Base-by-base conservation (phyloP, 2,329 filamentous ascomycete species). In the Pseudonectria foliicola region DNA sequence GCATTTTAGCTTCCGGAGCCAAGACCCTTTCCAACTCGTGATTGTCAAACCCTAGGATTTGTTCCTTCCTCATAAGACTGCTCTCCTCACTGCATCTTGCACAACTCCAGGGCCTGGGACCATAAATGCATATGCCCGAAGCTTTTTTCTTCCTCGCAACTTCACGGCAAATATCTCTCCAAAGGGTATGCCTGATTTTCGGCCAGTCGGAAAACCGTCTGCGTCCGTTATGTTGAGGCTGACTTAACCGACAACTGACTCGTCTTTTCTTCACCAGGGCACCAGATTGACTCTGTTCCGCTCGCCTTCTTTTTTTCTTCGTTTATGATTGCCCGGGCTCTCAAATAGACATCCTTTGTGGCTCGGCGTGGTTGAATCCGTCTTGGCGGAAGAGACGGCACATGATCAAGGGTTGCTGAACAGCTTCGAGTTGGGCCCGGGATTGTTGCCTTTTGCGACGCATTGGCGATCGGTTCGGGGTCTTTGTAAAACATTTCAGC, bases 301-400 rank as follows among this genome's bases (percentile, higher is more conserved):
- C 3, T 14, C 13, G 14, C 3, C 29, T 29, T 12, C 33, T 38
- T 3, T 12, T n/a, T 16, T 4, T 15, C 13, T 24, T 6, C n/a
- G 11, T 35, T 15, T 5, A 13, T 16, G 4, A 13, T 5, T 6
- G 18, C 8, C 3, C 25, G 14, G 10, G 33, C 11, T 4, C 34
- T 15, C 1, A 28, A 6, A 10, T 7, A 12, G 12, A 29, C 32
- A 10, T 29, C 14, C 26, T 42, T 42, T 7, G 26, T 37, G 7
- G 15, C 21, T 29, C 40, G 33, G 12, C 23, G 13, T 3, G 37
- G 34, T 8, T 42, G 40, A 2, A 37, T 13, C 14, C 40, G 31
- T 10, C 21, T 39, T 6, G 37, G 40, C 7, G 4, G 12, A 21
- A 7, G 7, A 21, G 10, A 13, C 4, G 14, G 6, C 6, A 7